Percentiles rank a stretch among this genome's conserved stretches.
These are phyloP conservation scores for Fusarium sp. DNA, from an alignment of 2,329 filamentous ascomycete genomes.

Conservation along the genomic window DNA sequence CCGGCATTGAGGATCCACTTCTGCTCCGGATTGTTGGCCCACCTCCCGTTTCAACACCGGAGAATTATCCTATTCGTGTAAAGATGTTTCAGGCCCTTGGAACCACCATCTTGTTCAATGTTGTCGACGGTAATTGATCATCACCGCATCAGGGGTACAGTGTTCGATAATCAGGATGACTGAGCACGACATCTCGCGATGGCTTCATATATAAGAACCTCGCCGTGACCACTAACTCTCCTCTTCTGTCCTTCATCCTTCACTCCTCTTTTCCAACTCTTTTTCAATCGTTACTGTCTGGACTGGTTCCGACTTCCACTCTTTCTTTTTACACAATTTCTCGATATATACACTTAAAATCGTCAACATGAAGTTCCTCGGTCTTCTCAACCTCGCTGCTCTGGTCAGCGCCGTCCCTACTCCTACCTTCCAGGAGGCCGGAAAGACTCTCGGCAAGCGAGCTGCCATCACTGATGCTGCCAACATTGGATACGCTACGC, in stretches of 20 bases:
- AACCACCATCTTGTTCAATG: background rate
- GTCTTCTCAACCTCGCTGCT: slow-evolving; percentile 45
- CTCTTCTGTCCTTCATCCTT: slow-evolving; percentile 22
- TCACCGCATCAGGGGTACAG: slow-evolving; percentile 2
- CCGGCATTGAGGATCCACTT: slow-evolving; percentile 8
- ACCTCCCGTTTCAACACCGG: slow-evolving; percentile 28
- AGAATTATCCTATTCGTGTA: slow-evolving; percentile 42
- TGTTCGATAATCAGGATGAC: slow-evolving; percentile 9
- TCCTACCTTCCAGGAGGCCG: slow-evolving; percentile 44
- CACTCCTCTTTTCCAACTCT: slow-evolving; percentile 14
- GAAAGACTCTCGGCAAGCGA: slow-evolving; percentile 47
- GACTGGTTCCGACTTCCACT: slow-evolving; percentile 35
- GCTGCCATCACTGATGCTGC: slow-evolving; percentile 51
- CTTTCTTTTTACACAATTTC: slow-evolving; percentile 5
- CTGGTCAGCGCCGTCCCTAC: slow-evolving; percentile 47
- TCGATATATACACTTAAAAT: background rate
- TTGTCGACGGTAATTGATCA: slow-evolving; percentile 8
- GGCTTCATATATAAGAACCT: slow-evolving; percentile 35
- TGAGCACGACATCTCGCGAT: slow-evolving; percentile 2
- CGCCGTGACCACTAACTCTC: background rate
- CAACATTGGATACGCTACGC: slow-evolving; percentile 49
- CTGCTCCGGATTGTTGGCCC: slow-evolving; percentile 5
- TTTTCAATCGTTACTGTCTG: slow-evolving; percentile 37
- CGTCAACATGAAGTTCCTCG: slow-evolving; percentile 48
- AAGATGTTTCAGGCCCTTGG: slow-evolving; percentile 17